Percentiles rank a stretch among this genome's conserved stretches.
These are phyloP conservation scores for Bacterosira constricta DNA, from an alignment of 108 stramenopile genomes.

Conservation along the genomic window DNA sequence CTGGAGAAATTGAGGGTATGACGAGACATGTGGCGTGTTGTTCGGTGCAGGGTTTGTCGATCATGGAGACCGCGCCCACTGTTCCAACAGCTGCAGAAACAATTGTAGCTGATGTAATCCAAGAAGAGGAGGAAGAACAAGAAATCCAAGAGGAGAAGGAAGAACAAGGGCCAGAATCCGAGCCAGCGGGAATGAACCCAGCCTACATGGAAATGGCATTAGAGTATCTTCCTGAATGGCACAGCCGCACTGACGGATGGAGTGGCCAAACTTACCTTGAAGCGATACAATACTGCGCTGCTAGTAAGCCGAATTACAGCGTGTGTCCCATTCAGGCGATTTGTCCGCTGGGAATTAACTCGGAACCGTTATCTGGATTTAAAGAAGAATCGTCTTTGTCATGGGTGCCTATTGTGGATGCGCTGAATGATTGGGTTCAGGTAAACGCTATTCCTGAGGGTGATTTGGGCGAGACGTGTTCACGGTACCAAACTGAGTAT, in stretches of 20 bases:
- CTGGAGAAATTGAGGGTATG: constrained; percentile 8
- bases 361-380: too few relatives aligned
- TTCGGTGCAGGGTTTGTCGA: constrained; percentile 2
- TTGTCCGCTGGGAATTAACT: too few relatives aligned
- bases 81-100: too few relatives aligned
- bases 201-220: background rate
- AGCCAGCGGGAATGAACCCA: background rate
- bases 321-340: constrained; percentile 13
- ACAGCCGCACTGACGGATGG: constrained; percentile 11
- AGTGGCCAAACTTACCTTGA: constrained; percentile 15
- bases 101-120: too few relatives aligned
- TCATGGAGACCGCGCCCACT: background rate
- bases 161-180: background rate
- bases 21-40: constrained; percentile 36
- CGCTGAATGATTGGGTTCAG: constrained; percentile 15
- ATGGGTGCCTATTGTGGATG: constrained; percentile 17
- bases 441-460: background rate
- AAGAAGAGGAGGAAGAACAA: background rate
- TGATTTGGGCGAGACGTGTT: background rate
- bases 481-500: background rate
- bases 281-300: constrained; percentile 6
- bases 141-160: background rate
- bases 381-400: too few relatives aligned
- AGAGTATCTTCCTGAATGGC: constrained; percentile 4
- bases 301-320: background rate